phyloP scores from a whole-genome alignment of 805 yeast species.

The Yarrowia keelungensis region DNA sequence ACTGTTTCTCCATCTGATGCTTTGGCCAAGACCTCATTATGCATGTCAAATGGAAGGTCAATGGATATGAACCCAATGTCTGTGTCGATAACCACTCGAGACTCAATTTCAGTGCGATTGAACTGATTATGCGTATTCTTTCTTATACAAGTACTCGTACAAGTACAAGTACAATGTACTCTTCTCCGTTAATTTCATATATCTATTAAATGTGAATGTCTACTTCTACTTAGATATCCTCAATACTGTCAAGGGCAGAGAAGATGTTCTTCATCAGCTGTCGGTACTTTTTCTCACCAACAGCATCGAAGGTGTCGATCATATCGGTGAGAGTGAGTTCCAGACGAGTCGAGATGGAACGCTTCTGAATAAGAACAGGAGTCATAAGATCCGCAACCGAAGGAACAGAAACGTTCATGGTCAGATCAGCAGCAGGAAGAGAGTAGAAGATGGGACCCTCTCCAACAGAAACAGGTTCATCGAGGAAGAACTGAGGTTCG shows the following conservation, averaged over 20 bases:
- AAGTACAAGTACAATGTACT: too few relatives aligned
- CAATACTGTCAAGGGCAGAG: neutral
- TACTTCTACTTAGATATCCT: neutral
- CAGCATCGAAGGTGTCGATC: conserved; percentile 18
- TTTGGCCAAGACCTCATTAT: too few relatives aligned
- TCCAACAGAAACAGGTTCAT: conserved; percentile 14
- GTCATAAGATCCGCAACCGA: neutral
- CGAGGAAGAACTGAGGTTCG: neutral
- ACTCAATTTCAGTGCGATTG: too few relatives aligned
- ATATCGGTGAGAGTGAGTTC: conserved; percentile 22
- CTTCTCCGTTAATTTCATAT: too few relatives aligned
- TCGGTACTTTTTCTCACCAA: conserved; percentile 24
- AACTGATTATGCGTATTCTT: too few relatives aligned
- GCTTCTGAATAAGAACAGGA: neutral
- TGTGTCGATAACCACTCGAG: too few relatives aligned
- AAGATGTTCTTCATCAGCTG: conserved; percentile 18
- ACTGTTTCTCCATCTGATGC: too few relatives aligned
- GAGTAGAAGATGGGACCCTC: conserved; percentile 22
- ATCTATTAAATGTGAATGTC: neutral
- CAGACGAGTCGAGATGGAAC: conserved; percentile 8
- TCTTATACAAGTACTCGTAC: too few relatives aligned
- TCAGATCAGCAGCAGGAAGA: conserved; percentile 9
- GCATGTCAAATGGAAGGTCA: neutral
- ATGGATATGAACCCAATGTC: neutral
- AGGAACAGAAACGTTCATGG: conserved; percentile 14